Conservation (phyloP, 306 rosid genomes). For the Trifolium repens region DNA sequence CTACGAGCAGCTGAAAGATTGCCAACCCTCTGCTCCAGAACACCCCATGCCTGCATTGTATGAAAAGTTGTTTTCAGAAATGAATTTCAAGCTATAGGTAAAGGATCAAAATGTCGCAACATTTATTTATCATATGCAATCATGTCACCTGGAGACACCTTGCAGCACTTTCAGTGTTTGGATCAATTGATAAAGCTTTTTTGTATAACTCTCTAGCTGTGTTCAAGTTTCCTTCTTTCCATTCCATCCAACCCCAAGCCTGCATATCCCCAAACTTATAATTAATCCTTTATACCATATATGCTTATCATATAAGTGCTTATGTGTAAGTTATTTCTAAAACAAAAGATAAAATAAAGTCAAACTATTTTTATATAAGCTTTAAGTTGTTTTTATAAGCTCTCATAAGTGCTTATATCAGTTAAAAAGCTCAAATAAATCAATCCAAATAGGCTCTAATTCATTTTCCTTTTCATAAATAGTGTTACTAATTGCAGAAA, state of each 20-base stretch:
- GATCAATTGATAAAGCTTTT: conserved; percentile 64
- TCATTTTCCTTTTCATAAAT: too few relatives aligned
- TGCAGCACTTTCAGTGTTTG: conserved; percentile 82
- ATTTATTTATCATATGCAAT: conserved; percentile 28
- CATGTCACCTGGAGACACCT: conserved; percentile 93
- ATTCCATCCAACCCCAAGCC: conserved; percentile 99
- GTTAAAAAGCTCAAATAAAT: too few relatives aligned
- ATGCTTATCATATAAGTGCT: background rate
- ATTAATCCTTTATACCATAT: background rate
- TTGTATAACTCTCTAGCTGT: conserved; percentile 85
- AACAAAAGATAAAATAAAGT: background rate
- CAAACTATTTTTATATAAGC: background rate
- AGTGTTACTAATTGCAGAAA: too few relatives aligned
- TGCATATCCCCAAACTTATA: conserved; percentile 47
- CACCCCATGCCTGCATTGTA: conserved; percentile 92
- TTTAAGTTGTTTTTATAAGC: background rate
- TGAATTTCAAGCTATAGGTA: background rate
- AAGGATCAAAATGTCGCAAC: conserved; percentile 11
- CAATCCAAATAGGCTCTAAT: too few relatives aligned
- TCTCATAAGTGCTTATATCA: background rate
- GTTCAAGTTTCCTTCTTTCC: conserved; percentile 90
- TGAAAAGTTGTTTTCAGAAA: background rate
- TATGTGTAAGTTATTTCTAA: background rate
- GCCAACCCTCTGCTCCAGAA: conserved; percentile 85
- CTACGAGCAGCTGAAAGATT: conserved; percentile 80